These are phyloP conservation scores for Rhodotorula babjevae DNA, from an alignment of 768 basidiomycete genomes.

Conservation along the genomic window DNA sequence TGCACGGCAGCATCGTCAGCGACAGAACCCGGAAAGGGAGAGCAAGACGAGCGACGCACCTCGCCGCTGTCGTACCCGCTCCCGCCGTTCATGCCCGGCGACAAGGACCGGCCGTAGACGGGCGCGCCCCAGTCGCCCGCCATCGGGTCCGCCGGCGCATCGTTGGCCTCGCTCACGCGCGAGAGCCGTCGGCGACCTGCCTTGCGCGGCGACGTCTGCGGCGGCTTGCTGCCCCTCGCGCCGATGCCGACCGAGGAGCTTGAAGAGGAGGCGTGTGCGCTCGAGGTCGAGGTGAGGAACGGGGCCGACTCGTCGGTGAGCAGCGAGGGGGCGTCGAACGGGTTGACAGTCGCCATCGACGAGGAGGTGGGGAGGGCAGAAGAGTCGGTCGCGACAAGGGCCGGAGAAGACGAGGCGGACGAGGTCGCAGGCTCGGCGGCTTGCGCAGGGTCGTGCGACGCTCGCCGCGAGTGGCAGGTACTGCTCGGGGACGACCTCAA, in stretches of 20 bases:
- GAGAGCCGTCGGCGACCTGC: not conserved
- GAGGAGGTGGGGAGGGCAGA: not conserved
- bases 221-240: not conserved
- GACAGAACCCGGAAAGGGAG: not conserved
- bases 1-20: not conserved
- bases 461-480: not conserved
- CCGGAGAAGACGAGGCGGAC: not conserved
- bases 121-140: slow-evolving; percentile 36
- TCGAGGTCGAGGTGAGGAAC: slow-evolving; percentile 2
- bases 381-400: not conserved
- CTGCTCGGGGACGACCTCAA: not conserved
- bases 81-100: slow-evolving; percentile 22
- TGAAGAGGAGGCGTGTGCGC: not conserved
- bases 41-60: not conserved
- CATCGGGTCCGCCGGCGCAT: slow-evolving; percentile 21
- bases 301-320: slow-evolving; percentile 12
- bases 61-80: slow-evolving; percentile 29
- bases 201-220: not conserved
- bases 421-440: not conserved
- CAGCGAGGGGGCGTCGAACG: slow-evolving; percentile 3
- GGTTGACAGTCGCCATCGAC: not conserved
- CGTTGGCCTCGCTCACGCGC: slow-evolving; percentile 20
- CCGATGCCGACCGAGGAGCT: not conserved
- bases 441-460: not conserved
- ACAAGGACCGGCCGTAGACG: slow-evolving; percentile 11